Conservation (phyloP, 148 eudicot genomes). For the Dianthus caryophyllus region DNA sequence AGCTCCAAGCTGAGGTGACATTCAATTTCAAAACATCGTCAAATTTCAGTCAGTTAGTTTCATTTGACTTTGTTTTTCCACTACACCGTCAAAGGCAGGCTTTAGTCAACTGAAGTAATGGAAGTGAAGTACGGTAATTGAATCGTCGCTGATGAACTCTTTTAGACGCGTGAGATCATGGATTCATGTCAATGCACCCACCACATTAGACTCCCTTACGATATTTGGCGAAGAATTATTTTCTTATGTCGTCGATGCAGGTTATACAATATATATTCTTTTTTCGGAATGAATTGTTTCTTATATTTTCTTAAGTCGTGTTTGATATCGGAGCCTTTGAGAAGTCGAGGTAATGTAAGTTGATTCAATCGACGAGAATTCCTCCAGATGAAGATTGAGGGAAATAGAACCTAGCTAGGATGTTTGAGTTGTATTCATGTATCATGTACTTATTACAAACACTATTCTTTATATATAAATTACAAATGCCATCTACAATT, state of each 20-base stretch:
- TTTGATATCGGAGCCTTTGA: background rate
- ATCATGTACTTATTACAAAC: background rate
- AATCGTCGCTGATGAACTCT: background rate
- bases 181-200: conserved; percentile 1
- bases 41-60: background rate
- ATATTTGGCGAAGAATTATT: conserved; percentile 10
- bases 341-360: conserved; percentile 16
- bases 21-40: background rate
- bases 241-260: too few relatives aligned
- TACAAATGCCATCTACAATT: background rate
- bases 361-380: conserved; percentile 15
- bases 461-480: conserved; percentile 14
- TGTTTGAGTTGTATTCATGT: conserved; percentile 7
- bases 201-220: background rate
- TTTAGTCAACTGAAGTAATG: background rate
- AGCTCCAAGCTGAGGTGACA: background rate
- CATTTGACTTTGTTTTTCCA: background rate
- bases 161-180: background rate
- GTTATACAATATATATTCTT: conserved; percentile 18
- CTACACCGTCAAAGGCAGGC: background rate
- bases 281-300: too few relatives aligned
- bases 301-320: background rate
- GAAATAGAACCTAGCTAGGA: background rate
- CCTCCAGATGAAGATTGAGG: conserved; percentile 10
- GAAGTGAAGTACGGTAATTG: background rate